Evolutionary conservation across 345 rosid genomes (phyloP).

Genomic region (Populus davidiana): DNA sequence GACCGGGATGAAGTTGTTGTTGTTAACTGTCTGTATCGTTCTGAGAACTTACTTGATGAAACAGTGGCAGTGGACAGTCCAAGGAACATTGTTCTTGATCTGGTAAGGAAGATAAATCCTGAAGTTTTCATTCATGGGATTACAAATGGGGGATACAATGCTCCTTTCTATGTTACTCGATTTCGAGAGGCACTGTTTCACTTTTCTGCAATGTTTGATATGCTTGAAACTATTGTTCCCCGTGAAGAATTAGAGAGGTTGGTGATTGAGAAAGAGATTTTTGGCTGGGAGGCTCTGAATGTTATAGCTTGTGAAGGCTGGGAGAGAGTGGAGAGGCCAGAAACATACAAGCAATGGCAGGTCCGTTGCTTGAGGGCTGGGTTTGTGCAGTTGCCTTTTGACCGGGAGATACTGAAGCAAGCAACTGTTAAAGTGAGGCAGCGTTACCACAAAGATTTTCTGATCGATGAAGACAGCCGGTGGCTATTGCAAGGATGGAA

Average conservation of each 20-base stretch:
- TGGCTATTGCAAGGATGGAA: conserved; percentile 33
- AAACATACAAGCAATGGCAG: conserved; percentile 33
- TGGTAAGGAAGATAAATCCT: conserved; percentile 24
- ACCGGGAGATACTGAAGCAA: conserved; percentile 10
- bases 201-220: conserved; percentile 26
- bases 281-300: conserved; percentile 23
- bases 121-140: conserved; percentile 12
- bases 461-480: conserved; percentile 19
- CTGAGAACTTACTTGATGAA: conserved; percentile 26
- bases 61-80: conserved; percentile 19
- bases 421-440: neutral
- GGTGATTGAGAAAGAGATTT: conserved; percentile 25
- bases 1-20: conserved; percentile 15
- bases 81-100: conserved; percentile 8
- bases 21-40: conserved; percentile 23
- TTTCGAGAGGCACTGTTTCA: conserved; percentile 22
- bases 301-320: conserved; percentile 25
- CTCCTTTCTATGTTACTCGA: conserved; percentile 20
- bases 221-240: conserved; percentile 12
- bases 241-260: conserved; percentile 18
- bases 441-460: conserved; percentile 23
- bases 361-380: conserved; percentile 25
- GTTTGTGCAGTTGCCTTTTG: conserved; percentile 19
- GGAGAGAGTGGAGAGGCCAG: conserved; percentile 27
- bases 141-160: conserved; percentile 23